Conservation (phyloP, 305 asterid genomes). For the Ilex paraguariensis region DNA sequence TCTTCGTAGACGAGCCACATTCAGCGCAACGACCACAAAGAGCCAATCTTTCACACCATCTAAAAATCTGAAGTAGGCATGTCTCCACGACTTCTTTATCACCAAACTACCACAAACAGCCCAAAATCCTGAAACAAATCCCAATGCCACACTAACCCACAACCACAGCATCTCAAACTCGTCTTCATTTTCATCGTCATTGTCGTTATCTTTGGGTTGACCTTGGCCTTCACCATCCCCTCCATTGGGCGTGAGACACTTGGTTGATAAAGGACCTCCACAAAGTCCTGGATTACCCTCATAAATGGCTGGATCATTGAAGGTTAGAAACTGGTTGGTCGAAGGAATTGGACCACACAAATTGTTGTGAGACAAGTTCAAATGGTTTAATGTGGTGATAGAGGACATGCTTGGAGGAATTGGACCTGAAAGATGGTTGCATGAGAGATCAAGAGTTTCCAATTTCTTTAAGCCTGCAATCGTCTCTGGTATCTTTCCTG, state of each 20-base stretch:
- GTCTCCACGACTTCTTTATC: constrained; percentile 1
- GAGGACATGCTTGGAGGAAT: constrained; percentile 2
- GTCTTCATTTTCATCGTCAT: not conserved
- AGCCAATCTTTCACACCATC: not conserved
- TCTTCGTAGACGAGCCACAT: not conserved
- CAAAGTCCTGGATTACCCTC: constrained; percentile 1
- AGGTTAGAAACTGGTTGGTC: not conserved
- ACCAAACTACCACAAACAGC: not conserved
- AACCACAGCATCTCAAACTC: not conserved
- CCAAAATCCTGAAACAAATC: constrained; percentile 1
- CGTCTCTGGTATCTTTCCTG: constrained; percentile 1
- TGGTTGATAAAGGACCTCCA: not conserved
- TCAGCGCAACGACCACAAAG: not conserved
- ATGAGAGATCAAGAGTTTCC: constrained; percentile 4
- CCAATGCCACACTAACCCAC: not conserved
- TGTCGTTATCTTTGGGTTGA: not conserved
- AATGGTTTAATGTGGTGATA: not conserved
- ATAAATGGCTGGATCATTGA: not conserved
- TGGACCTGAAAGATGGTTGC: not conserved
- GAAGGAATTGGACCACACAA: constrained; percentile 2
- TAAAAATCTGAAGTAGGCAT: not conserved
- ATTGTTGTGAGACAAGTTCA: constrained; percentile 1
- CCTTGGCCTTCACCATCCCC: not conserved
- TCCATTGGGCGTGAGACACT: not conserved
- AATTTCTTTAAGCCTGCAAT: not conserved